Conservation (phyloP, 1,139 yeast genomes). For the Saccharomyces pastorianus region DNA sequence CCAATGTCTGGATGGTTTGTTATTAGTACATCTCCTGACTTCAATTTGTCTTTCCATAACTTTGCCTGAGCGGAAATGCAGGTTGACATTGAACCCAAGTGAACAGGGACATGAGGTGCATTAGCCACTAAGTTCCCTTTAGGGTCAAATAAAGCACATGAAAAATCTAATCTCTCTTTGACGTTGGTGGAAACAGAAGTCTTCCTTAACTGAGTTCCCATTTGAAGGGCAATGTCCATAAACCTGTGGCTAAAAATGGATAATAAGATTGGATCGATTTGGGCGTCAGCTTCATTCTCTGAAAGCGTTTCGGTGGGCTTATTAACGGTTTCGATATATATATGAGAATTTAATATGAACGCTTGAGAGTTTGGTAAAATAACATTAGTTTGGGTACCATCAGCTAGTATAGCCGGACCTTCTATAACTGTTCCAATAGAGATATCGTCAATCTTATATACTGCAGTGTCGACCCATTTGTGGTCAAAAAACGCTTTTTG, state of each 20-base stretch:
- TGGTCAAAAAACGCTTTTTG: slow-evolving; percentile 41
- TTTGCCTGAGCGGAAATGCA: slow-evolving; percentile 66
- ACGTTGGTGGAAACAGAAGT: slow-evolving; percentile 79
- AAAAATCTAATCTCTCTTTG: slow-evolving; percentile 74
- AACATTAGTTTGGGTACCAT: slow-evolving; percentile 78
- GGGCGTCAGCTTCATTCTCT: slow-evolving; percentile 27
- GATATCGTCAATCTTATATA: slow-evolving; percentile 45
- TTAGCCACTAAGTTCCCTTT: slow-evolving; percentile 75
- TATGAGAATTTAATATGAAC: slow-evolving; percentile 51
- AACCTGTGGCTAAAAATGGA: slow-evolving; percentile 78
- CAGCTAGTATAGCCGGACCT: slow-evolving; percentile 84
- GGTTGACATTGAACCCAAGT: slow-evolving; percentile 79
- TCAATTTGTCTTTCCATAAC: slow-evolving; percentile 50
- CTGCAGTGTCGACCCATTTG: slow-evolving; percentile 46
- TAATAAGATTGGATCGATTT: slow-evolving; percentile 58
- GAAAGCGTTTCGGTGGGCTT: slow-evolving; percentile 29
- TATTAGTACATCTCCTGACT: slow-evolving; percentile 67
- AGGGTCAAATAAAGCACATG: slow-evolving; percentile 73
- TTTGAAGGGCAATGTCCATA: slow-evolving; percentile 84
- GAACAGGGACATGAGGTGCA: slow-evolving; percentile 86
- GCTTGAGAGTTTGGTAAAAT: slow-evolving; percentile 70
- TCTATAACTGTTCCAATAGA: slow-evolving; percentile 43
- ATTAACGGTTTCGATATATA: slow-evolving; percentile 38
- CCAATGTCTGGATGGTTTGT: slow-evolving; percentile 77
- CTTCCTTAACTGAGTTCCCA: slow-evolving; percentile 75